Percentiles rank a stretch among this genome's conserved stretches.
Conservation (phyloP, 768 basidiomycete species). For the Hypholoma fasciculare region DNA sequence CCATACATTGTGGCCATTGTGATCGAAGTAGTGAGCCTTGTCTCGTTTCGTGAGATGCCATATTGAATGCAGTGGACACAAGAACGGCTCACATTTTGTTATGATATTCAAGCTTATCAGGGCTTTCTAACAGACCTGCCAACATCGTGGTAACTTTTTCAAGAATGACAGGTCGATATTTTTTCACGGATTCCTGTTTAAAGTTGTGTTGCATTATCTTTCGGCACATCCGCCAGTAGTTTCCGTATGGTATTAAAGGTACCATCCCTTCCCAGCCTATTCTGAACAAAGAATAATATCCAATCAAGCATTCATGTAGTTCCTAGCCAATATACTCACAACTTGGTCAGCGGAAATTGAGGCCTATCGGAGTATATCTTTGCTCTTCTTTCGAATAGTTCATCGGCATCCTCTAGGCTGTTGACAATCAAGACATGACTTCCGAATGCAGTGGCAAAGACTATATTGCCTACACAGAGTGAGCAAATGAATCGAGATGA, state of each 20-base stretch:
- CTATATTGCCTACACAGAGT: not conserved
- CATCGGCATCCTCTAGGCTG: conserved; percentile 14
- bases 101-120: conserved; percentile 1
- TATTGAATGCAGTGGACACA: too few relatives aligned
- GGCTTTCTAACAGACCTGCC: conserved; percentile 19
- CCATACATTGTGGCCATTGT: conserved; percentile 11
- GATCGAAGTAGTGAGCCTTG: conserved; percentile 2
- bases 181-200: conserved; percentile 22
- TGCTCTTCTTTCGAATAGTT: conserved; percentile 40
- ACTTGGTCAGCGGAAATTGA: conserved; percentile 15
- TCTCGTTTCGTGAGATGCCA: too few relatives aligned
- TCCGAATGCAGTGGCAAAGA: not conserved
- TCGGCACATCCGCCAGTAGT: conserved; percentile 35
- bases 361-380: conserved; percentile 47
- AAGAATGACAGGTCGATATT: conserved; percentile 28
- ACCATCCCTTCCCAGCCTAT: conserved; percentile 37
- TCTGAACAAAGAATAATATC: not conserved
- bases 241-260: conserved; percentile 32
- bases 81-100: not conserved
- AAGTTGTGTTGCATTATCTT: conserved; percentile 36
- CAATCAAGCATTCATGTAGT: too few relatives aligned
- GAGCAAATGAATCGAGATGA: too few relatives aligned
- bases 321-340: not conserved
- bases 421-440: conserved; percentile 24
- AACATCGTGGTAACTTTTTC: conserved; percentile 29